Conservation (phyloP, 148 eudicot genomes). For the Dysphania ambrosioides region DNA sequence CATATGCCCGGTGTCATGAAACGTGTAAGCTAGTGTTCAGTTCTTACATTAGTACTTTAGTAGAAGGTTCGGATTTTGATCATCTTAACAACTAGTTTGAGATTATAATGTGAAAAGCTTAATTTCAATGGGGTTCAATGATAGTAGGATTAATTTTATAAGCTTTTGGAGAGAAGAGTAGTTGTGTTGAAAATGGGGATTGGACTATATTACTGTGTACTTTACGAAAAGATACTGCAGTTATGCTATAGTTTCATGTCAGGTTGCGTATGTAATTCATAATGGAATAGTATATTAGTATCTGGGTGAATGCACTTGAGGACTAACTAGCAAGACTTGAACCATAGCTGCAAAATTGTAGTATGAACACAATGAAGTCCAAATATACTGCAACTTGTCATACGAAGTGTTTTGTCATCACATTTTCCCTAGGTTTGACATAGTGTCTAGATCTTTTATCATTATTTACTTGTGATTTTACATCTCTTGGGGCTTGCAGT, state of each 20-base stretch:
- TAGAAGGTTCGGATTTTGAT: constrained; percentile 2
- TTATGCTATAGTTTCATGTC: neutral
- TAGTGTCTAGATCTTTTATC: neutral
- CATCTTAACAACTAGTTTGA: neutral
- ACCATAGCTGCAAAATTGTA: neutral
- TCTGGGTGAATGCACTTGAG: neutral
- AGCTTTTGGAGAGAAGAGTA: neutral
- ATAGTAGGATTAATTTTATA: neutral
- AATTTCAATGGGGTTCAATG: neutral
- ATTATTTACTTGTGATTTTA: neutral
- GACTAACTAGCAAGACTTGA: neutral
- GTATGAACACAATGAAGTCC: too few relatives aligned
- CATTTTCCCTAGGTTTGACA: neutral
- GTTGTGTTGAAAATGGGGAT: neutral
- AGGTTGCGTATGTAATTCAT: neutral
- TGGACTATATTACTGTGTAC: neutral
- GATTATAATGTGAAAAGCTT: neutral
- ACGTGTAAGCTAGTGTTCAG: neutral
- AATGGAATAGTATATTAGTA: neutral
- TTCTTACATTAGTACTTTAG: neutral
- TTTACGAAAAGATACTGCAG: neutral
- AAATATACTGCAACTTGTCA: neutral
- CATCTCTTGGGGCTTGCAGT: neutral
- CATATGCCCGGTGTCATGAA: neutral
- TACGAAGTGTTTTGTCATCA: neutral